Percentiles rank a stretch among this genome's conserved stretches.
phyloP scores from a whole-genome alignment of 805 yeast genomes.

The Zygoascus biomembranicola region DNA sequence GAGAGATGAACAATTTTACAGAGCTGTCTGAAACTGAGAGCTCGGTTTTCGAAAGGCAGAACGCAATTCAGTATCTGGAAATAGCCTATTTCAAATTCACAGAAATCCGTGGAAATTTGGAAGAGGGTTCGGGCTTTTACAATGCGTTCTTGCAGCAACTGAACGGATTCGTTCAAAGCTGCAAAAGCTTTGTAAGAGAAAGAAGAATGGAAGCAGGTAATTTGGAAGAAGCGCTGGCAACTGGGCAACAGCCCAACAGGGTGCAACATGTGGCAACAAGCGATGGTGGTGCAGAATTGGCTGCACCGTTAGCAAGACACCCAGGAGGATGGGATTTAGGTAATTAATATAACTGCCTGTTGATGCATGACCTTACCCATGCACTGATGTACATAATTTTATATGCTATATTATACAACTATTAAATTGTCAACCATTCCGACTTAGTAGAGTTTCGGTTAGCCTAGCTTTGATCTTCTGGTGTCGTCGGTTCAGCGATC shows the following conservation, averaged over 20 bases:
- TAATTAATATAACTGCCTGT: background rate
- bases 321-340: slow-evolving; percentile 1
- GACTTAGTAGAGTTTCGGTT: background rate
- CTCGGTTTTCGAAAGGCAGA: slow-evolving; percentile 34
- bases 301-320: slow-evolving; percentile 6
- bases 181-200: slow-evolving; percentile 43
- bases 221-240: slow-evolving; percentile 30
- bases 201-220: slow-evolving; percentile 48
- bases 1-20: slow-evolving; percentile 17
- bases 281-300: background rate
- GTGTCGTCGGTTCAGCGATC: background rate
- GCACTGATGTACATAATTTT: background rate
- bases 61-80: slow-evolving; percentile 45
- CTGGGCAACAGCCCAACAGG: slow-evolving; percentile 26
- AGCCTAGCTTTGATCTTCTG: background rate
- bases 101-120: slow-evolving; percentile 51
- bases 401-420: too few species aligned
- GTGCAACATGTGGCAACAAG: background rate
- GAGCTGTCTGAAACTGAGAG: slow-evolving; percentile 20
- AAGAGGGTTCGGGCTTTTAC: slow-evolving; percentile 67
- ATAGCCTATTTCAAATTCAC: slow-evolving; percentile 41
- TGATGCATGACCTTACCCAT: background rate
- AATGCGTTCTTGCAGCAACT: slow-evolving; percentile 46
- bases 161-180: slow-evolving; percentile 36
- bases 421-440: background rate